A percentile compares a stretch with the other conserved stretches of the same genome.
Conservation (phyloP, 495 filamentous ascomycete species). For the Oidiodendron maius region DNA sequence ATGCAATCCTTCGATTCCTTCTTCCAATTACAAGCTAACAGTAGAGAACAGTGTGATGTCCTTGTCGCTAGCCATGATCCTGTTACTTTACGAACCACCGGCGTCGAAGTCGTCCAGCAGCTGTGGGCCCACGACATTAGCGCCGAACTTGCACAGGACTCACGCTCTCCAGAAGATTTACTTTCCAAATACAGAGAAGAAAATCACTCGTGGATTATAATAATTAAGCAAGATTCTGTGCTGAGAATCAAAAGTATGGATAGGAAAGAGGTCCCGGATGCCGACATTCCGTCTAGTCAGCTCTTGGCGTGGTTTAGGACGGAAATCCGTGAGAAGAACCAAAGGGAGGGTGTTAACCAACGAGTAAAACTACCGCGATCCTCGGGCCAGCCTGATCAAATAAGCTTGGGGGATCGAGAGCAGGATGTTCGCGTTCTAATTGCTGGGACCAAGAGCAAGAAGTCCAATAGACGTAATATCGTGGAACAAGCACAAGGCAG, state of each 20-base stretch:
- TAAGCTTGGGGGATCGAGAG: conserved; percentile 40
- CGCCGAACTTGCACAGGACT: conserved; percentile 81
- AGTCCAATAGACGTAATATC: conserved; percentile 78
- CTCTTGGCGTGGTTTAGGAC: conserved; percentile 74
- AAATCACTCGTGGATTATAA: conserved; percentile 79
- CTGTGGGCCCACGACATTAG: conserved; percentile 82
- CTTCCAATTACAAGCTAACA: conserved; percentile 15
- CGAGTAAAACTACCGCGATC: conserved; percentile 32
- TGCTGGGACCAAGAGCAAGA: conserved; percentile 78
- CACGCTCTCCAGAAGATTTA: conserved; percentile 69
- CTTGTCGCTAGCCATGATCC: conserved; percentile 83
- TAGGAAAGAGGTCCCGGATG: conserved; percentile 66
- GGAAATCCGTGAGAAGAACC: conserved; percentile 75
- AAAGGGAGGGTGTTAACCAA: conserved; percentile 43
- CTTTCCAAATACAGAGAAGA: conserved; percentile 64
- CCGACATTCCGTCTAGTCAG: conserved; percentile 67
- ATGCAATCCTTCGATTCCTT: too few relatives aligned
- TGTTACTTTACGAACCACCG: conserved; percentile 63
- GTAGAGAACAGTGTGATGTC: conserved; percentile 66
- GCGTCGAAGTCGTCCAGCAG: conserved; percentile 68
- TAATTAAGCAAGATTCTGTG: conserved; percentile 72
- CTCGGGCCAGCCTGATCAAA: conserved; percentile 30
- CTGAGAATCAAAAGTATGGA: conserved; percentile 72
- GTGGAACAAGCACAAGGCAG: conserved; percentile 71
- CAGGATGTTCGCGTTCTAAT: conserved; percentile 80